A percentile compares a stretch with the other conserved stretches of the same genome.
Evolutionary conservation across 306 rosid genomes (phyloP).

Genomic region (Lathyrus tuberosus): DNA sequence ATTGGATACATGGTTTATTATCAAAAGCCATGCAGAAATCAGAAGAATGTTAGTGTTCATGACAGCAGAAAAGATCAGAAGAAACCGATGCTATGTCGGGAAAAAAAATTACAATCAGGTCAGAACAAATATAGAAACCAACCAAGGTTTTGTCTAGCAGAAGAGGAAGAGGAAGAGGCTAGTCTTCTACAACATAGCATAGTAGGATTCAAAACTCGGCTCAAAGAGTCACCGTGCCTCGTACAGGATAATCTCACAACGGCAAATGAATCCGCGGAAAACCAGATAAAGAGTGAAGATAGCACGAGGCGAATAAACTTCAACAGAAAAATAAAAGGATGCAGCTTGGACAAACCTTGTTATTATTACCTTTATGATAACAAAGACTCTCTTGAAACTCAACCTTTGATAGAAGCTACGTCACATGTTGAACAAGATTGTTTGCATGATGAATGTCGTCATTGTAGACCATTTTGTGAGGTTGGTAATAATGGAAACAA

Average conservation of each 20-base stretch:
- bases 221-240: not conserved
- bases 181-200: not conserved
- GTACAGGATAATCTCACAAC: not conserved
- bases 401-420: constrained; percentile 4
- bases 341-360: constrained; percentile 54
- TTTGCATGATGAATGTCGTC: constrained; percentile 18
- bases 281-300: constrained; percentile 11
- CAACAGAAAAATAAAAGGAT: constrained; percentile 16
- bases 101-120: constrained; percentile 10
- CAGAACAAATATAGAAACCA: constrained; percentile 9
- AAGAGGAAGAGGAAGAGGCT: not conserved
- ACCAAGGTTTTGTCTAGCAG: not conserved
- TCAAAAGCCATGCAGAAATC: constrained; percentile 38
- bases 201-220: not conserved
- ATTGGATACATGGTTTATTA: constrained; percentile 50
- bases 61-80: not conserved
- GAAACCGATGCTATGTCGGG: constrained; percentile 28
- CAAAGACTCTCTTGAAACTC: constrained; percentile 28
- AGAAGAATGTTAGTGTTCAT: not conserved
- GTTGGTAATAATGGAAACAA: constrained; percentile 24
- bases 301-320: constrained; percentile 3
- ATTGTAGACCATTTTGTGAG: constrained; percentile 27
- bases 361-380: constrained; percentile 37
- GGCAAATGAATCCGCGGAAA: not conserved
- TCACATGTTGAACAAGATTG: constrained; percentile 28